Conservation (phyloP, 2,329 filamentous ascomycete species). For the Ophiostoma tasmaniense region DNA sequence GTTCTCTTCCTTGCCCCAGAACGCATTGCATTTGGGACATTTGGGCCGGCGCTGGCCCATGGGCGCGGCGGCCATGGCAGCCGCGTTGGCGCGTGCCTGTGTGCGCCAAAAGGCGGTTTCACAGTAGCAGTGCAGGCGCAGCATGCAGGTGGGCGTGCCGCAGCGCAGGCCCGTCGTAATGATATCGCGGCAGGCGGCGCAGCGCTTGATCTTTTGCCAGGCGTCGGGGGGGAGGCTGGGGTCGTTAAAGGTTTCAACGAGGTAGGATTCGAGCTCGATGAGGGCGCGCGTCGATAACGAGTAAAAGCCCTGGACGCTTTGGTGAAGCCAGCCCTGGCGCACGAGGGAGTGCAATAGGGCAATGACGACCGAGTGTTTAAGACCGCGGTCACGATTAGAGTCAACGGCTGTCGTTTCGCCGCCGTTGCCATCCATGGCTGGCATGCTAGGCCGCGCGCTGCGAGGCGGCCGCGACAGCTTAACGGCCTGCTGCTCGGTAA, state of each 20-base stretch:
- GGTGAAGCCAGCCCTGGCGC: constrained; percentile 76
- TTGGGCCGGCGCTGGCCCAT: constrained; percentile 48
- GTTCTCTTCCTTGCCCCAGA: constrained; percentile 34
- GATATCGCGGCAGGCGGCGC: constrained; percentile 80
- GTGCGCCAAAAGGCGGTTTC: constrained; percentile 64
- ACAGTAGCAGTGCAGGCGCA: constrained; percentile 71
- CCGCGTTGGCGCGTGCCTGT: constrained; percentile 35
- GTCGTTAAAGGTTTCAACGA: constrained; percentile 88
- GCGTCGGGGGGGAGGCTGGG: constrained; percentile 32
- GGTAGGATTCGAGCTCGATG: constrained; percentile 76
- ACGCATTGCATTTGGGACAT: constrained; percentile 54
- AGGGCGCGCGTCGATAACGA: constrained; percentile 66
- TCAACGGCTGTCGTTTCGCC: constrained; percentile 26
- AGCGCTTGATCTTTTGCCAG: constrained; percentile 73
- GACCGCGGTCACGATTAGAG: constrained; percentile 37
- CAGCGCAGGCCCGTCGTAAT: constrained; percentile 80
- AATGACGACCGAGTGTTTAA: constrained; percentile 75
- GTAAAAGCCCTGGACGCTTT: constrained; percentile 63
- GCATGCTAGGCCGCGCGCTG: constrained; percentile 18
- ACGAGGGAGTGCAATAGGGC: constrained; percentile 60
- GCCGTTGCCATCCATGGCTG: not conserved
- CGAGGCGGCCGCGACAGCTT: constrained; percentile 52
- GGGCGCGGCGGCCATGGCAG: constrained; percentile 40
- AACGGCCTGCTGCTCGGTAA: constrained; percentile 70
- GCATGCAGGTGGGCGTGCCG: constrained; percentile 54